phyloP scores from a whole-genome alignment of 768 basidiomycete species.

The Tremella mesenterica region DNA sequence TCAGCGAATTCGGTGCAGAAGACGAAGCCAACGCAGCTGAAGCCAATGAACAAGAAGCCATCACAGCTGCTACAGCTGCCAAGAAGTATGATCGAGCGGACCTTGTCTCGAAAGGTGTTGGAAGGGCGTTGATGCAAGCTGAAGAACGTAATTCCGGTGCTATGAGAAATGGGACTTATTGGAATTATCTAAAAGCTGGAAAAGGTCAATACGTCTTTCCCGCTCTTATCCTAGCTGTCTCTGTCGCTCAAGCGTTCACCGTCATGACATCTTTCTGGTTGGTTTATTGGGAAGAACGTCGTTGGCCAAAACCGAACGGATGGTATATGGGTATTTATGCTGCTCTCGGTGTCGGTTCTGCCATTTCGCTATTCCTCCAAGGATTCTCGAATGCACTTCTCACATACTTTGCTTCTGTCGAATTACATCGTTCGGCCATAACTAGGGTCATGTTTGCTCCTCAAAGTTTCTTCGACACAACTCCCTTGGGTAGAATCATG shows the following conservation, averaged over 20 bases:
- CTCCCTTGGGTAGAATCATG: conserved; percentile 45
- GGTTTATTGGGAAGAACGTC: conserved; percentile 74
- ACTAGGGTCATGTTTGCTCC: conserved; percentile 59
- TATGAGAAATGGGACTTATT: conserved; percentile 50
- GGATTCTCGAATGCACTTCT: conserved; percentile 55
- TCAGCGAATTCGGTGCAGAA: conserved; percentile 67
- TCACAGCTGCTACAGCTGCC: conserved; percentile 35
- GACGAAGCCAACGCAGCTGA: conserved; percentile 49
- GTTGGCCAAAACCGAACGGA: conserved; percentile 33
- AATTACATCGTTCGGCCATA: conserved; percentile 50
- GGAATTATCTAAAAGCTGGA: conserved; percentile 60
- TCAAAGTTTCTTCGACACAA: conserved; percentile 79
- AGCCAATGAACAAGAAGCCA: conserved; percentile 47
- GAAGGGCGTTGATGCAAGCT: conserved; percentile 61
- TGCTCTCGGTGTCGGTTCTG: conserved; percentile 60
- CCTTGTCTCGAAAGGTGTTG: conserved; percentile 45
- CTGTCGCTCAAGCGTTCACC: conserved; percentile 60
- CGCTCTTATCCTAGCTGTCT: conserved; percentile 54
- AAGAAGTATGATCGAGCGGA: conserved; percentile 44
- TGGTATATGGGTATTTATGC: conserved; percentile 74
- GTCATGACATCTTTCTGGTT: conserved; percentile 60
- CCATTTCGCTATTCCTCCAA: conserved; percentile 60
- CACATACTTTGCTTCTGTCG: conserved; percentile 68
- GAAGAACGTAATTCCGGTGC: conserved; percentile 77
- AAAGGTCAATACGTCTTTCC: conserved; percentile 61